phyloP scores from a whole-genome alignment of 371 early-diverging fungal genomes.

The Entomophthora muscae region DNA sequence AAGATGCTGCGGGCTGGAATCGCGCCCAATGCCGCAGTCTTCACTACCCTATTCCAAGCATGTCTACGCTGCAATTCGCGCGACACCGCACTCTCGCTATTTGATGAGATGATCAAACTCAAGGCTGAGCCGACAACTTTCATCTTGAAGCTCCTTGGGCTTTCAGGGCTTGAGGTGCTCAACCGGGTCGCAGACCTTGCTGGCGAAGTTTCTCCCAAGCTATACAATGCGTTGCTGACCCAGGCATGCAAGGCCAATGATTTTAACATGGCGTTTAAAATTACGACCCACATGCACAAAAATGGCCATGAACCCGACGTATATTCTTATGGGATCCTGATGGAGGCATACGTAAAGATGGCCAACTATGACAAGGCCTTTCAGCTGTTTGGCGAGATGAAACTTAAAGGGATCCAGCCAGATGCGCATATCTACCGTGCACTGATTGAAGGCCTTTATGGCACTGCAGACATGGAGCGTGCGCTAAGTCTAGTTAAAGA shows the following conservation, averaged over 20 bases:
- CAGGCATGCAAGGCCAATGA: not conserved
- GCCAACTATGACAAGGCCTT: not conserved
- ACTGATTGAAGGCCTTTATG: not conserved
- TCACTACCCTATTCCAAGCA: not conserved
- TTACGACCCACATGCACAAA: not conserved
- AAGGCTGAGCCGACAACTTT: not conserved
- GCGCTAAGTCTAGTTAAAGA: slow-evolving; percentile 1
- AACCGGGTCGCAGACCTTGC: not conserved
- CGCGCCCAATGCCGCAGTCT: not conserved
- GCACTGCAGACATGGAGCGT: not conserved
- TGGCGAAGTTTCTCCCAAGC: not conserved
- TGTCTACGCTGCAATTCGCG: not conserved
- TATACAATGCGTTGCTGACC: not conserved
- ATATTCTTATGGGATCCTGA: not conserved
- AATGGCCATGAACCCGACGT: not conserved
- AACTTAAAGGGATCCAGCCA: not conserved
- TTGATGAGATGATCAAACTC: not conserved
- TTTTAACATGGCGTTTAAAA: not conserved
- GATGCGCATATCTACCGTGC: slow-evolving; percentile 5
- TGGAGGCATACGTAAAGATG: not conserved
- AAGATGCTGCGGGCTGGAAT: not conserved
- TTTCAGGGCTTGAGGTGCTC: not conserved
- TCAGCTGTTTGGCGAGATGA: slow-evolving; percentile 3
- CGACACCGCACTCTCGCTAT: not conserved
- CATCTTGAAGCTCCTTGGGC: not conserved